Conservation (phyloP, 805 yeast genomes). For the Ogataea corticis region DNA sequence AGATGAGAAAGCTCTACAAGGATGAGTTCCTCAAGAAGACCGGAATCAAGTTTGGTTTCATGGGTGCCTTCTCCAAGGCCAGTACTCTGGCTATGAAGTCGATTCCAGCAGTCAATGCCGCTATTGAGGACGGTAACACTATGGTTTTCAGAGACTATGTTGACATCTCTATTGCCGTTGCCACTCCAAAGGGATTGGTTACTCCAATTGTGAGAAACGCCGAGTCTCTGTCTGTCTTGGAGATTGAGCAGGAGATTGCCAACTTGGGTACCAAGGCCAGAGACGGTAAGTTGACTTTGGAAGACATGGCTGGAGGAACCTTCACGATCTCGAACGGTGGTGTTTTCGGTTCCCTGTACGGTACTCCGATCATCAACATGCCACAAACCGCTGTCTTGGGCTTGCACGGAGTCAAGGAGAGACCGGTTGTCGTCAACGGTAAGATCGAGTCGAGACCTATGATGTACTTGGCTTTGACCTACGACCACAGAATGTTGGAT, state of each 20-base stretch:
- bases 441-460: slow-evolving; percentile 96
- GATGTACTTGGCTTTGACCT: slow-evolving; percentile 99
- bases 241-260: slow-evolving; percentile 83
- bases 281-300: slow-evolving; percentile 92
- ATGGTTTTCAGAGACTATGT: slow-evolving; percentile 95
- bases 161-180: slow-evolving; percentile 95
- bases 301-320: slow-evolving; percentile 99
- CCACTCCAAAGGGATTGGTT: slow-evolving; percentile 98
- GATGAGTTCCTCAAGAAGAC: slow-evolving; percentile 93
- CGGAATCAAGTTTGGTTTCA: slow-evolving; percentile 95
- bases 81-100: slow-evolving; percentile 90
- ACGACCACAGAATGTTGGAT: slow-evolving; percentile 96
- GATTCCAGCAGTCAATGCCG: slow-evolving; percentile 92
- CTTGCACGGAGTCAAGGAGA: slow-evolving; percentile 94
- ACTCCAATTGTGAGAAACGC: slow-evolving; percentile 98
- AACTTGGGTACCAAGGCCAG: slow-evolving; percentile 89
- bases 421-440: slow-evolving; percentile 96
- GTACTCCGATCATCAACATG: slow-evolving; percentile 97
- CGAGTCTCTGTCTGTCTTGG: slow-evolving; percentile 84
- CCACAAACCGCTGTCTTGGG: slow-evolving; percentile 99
- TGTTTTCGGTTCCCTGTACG: slow-evolving; percentile 95
- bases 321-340: slow-evolving; percentile 99
- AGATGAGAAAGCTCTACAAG: slow-evolving; percentile 94
- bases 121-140: slow-evolving; percentile 89
- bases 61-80: slow-evolving; percentile 98